A percentile compares a stretch with the other conserved stretches of the same genome.
phyloP scores from a whole-genome alignment of 2,329 filamentous ascomycete genomes.

The Sporothrix mexicana region DNA sequence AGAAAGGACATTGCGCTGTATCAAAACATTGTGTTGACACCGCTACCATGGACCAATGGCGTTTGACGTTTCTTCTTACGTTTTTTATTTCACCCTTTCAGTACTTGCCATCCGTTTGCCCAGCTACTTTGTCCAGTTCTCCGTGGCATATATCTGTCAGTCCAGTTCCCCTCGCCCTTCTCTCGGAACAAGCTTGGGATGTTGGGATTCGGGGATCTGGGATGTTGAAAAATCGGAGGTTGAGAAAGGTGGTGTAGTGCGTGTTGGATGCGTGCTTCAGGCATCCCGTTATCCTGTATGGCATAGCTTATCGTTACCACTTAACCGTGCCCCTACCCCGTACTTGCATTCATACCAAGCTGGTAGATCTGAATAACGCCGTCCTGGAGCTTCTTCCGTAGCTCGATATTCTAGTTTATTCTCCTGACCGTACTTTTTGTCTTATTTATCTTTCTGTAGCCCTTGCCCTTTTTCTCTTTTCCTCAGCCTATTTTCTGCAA shows the following conservation, averaged over 20 bases:
- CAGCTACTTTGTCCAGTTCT: background rate
- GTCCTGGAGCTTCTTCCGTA: too few species aligned
- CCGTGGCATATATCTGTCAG: background rate
- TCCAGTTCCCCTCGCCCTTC: constrained; percentile 4
- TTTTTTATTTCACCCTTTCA: background rate
- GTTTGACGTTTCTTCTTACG: background rate
- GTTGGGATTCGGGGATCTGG: too few species aligned
- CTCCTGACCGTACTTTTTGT: background rate
- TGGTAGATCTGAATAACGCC: background rate
- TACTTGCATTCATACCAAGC: background rate
- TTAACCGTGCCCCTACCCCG: background rate
- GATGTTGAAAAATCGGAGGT: too few species aligned
- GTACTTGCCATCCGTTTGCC: constrained; percentile 1
- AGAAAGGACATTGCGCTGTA: background rate
- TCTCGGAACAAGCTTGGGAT: constrained; percentile 5
- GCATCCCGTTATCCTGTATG: background rate
- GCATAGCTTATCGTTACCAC: constrained; percentile 9
- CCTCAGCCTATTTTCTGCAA: background rate
- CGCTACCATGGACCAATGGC: background rate
- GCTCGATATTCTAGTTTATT: background rate
- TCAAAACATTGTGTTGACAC: background rate
- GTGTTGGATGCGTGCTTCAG: constrained; percentile 8
- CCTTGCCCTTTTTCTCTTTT: background rate
- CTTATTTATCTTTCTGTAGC: too few species aligned
- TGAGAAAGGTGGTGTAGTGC: too few species aligned